Percentiles rank a stretch among this genome's conserved stretches.
phyloP scores from a whole-genome alignment of 2,329 filamentous ascomycete species.

The Paecilomyces variotii region DNA sequence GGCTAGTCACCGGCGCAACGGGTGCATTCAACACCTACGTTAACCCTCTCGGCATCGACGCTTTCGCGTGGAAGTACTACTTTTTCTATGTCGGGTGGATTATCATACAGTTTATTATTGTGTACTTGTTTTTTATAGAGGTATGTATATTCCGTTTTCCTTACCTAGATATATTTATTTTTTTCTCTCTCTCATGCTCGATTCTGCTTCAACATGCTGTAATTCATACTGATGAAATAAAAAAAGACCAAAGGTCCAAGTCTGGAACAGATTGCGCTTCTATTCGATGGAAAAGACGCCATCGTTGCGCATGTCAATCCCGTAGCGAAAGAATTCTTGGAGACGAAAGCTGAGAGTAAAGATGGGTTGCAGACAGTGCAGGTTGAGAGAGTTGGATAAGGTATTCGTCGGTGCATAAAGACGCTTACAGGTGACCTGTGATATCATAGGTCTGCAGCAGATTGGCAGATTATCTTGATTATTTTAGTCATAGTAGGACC shows the following conservation, averaged over 20 bases:
- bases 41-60: slow-evolving; percentile 14
- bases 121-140: not conserved
- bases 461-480: too few species aligned
- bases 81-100: not conserved
- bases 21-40: slow-evolving; percentile 16
- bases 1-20: slow-evolving; percentile 7
- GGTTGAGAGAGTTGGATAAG: not conserved
- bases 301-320: not conserved
- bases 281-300: slow-evolving; percentile 20
- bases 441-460: too few species aligned
- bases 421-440: too few species aligned
- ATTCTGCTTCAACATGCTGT: too few species aligned
- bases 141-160: not conserved
- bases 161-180: not conserved
- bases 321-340: not conserved
- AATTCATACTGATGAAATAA: not conserved
- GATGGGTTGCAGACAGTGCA: not conserved
- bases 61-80: slow-evolving; percentile 16
- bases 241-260: slow-evolving; percentile 4
- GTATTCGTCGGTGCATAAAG: not conserved
- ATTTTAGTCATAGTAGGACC: too few species aligned
- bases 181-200: not conserved
- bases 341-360: not conserved
- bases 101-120: not conserved
- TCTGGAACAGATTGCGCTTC: slow-evolving; percentile 16